Evolutionary conservation across 306 rosid species (phyloP).

Genomic region (Rosa rugosa): DNA sequence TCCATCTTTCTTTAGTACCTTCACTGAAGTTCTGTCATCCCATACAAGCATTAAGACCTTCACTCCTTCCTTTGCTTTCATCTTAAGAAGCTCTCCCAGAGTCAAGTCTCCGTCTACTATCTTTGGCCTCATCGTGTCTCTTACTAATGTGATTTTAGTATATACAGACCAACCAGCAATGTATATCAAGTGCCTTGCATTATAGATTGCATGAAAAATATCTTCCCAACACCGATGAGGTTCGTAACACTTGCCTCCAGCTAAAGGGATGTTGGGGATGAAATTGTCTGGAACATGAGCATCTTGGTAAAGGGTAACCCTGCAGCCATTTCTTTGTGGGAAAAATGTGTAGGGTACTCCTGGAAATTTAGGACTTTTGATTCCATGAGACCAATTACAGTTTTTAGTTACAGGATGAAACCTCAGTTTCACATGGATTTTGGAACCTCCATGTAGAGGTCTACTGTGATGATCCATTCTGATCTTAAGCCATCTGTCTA

Average conservation of each 20-base stretch:
- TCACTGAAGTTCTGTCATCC: slow-evolving; percentile 53
- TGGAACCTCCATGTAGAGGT: slow-evolving; percentile 27
- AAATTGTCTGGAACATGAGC: slow-evolving; percentile 44
- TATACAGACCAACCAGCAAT: slow-evolving; percentile 55
- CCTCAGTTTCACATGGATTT: slow-evolving; percentile 34
- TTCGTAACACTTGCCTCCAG: slow-evolving; percentile 26
- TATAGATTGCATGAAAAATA: slow-evolving; percentile 42
- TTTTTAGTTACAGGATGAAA: slow-evolving; percentile 29
- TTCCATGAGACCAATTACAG: slow-evolving; percentile 41
- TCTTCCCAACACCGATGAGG: slow-evolving; percentile 54
- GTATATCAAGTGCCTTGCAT: slow-evolving; percentile 46
- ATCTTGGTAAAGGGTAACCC: slow-evolving; percentile 54
- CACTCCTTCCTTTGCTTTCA: slow-evolving; percentile 51
- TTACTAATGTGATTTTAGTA: slow-evolving; percentile 35
- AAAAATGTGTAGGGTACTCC: slow-evolving; percentile 52
- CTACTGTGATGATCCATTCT: slow-evolving; percentile 14
- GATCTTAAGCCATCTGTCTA: slow-evolving; percentile 43
- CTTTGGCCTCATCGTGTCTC: slow-evolving; percentile 37
- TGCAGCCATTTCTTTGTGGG: slow-evolving; percentile 44
- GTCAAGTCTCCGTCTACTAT: slow-evolving; percentile 33
- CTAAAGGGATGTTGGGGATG: slow-evolving; percentile 36
- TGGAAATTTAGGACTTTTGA: slow-evolving; percentile 29
- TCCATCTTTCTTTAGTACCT: slow-evolving; percentile 45
- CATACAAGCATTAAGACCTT: slow-evolving; percentile 53
- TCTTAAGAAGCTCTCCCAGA: slow-evolving; percentile 46